Percentiles rank a stretch among this genome's conserved stretches.
Conservation (phyloP, 495 filamentous ascomycete species). For the Aspergillus conjunctus region DNA sequence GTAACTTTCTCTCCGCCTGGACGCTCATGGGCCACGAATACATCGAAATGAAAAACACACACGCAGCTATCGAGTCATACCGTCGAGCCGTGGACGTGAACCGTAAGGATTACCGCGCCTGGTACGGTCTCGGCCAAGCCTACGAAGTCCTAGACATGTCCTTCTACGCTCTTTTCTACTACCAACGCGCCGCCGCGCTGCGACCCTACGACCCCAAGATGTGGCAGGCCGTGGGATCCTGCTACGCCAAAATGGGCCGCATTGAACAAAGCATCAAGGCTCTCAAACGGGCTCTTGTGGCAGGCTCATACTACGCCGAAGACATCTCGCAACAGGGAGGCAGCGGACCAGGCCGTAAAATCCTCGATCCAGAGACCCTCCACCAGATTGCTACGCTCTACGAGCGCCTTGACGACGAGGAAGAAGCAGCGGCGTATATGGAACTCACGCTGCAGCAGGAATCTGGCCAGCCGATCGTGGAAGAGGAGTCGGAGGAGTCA, state of each 20-base stretch:
- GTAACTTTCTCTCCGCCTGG: slow-evolving; percentile 91
- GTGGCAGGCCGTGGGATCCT: slow-evolving; percentile 95
- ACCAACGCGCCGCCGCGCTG: slow-evolving; percentile 89
- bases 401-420: slow-evolving; percentile 71
- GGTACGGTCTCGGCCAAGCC: slow-evolving; percentile 96
- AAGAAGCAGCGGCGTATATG: slow-evolving; percentile 90
- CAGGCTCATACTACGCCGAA: slow-evolving; percentile 77
- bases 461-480: slow-evolving; percentile 50
- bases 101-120: slow-evolving; percentile 94
- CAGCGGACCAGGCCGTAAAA: slow-evolving; percentile 42
- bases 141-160: slow-evolving; percentile 99
- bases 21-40: slow-evolving; percentile 99
- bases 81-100: slow-evolving; percentile 95
- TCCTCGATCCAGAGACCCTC: slow-evolving; percentile 87
- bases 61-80: slow-evolving; percentile 97
- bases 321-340: slow-evolving; percentile 32
- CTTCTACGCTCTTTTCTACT: slow-evolving; percentile 95
- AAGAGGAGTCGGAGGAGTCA: slow-evolving; percentile 33
- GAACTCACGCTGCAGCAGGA: slow-evolving; percentile 92
- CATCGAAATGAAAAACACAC: slow-evolving; percentile 98
- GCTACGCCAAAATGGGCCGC: slow-evolving; percentile 83
- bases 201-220: slow-evolving; percentile 94
- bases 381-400: slow-evolving; percentile 89
- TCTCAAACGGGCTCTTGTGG: slow-evolving; percentile 85
- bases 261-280: slow-evolving; percentile 88